Base-by-base conservation (phyloP, 768 basidiomycete genomes). In the Naganishia vaughanmartiniae region DNA sequence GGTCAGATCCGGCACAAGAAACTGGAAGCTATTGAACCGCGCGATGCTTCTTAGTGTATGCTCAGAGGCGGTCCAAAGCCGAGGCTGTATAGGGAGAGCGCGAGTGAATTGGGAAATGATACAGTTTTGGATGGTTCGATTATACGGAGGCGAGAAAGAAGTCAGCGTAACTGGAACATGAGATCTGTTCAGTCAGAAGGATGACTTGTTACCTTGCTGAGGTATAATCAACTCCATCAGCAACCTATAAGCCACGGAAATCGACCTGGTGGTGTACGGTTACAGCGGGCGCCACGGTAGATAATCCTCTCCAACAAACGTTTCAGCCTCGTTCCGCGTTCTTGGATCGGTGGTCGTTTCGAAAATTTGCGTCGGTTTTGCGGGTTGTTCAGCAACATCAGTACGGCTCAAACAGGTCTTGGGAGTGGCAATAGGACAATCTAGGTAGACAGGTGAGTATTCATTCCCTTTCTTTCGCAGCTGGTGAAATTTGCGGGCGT, bases 121-220 rank as follows among this genome's bases (percentile, higher is more conserved):
- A 51, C 48, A 51, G 48, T 51, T 51, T n/a, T 51, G n/a, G 24
- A 51, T 51, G 48, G 48, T 51, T 51, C 48, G 48, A 51, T 51
- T n/a, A 24, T n/a, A 26, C 19, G 48, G 21, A 21, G 48, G 24
- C 48, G 48, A 51, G 48, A 51, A 51, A 51, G 48, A 7, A 51
- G 48, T 51, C 48, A 51, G 48, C 48, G 24, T 51, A 26, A 4
- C 7, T 51, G 48, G 7, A 51, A 51, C 21, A 51, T 51, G 48
- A 51, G 48, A 21, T 26, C 21, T 51, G 12, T 51, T 51, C 48
- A 51, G 48, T 51, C 2, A 51, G 19, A 24, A 51, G 48, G 48
- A 51, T 51, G 48, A 51, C 48, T 12, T 51, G 24, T 51, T 51
- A 51, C 48, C 24, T n/a, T 51, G 24, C 48, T 51, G 4, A 51